Percentiles rank a stretch among this genome's conserved stretches.
phyloP scores from a whole-genome alignment of 495 filamentous ascomycete genomes.

The Paragyromitra xinjiangensis region DNA sequence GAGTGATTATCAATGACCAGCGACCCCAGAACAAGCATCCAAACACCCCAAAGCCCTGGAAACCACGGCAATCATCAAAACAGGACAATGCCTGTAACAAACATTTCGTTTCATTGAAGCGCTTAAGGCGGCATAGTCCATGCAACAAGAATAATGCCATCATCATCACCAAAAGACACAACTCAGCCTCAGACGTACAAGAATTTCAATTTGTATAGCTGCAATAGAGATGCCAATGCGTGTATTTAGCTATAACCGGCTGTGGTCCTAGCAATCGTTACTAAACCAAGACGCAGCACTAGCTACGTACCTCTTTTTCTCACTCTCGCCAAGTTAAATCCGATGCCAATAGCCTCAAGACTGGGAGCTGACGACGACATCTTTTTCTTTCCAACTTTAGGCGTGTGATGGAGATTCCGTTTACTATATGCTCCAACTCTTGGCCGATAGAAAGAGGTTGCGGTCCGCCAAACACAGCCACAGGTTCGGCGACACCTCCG shows the following conservation, averaged over 20 bases:
- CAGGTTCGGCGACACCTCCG: not conserved
- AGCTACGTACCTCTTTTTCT: not conserved
- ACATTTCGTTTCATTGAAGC: not conserved
- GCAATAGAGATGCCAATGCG: no score
- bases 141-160: no score
- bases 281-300: not conserved
- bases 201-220: no score
- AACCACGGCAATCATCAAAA: not conserved
- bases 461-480: not conserved
- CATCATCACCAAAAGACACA: no score
- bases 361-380: slow-evolving; percentile 1
- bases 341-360: not conserved
- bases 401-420: not conserved
- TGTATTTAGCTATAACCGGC: not conserved
- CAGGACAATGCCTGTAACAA: not conserved
- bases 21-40: not conserved
- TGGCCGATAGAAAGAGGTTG: not conserved
- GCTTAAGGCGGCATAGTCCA: not conserved
- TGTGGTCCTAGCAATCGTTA: not conserved
- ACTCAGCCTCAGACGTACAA: not conserved
- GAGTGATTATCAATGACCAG: not conserved
- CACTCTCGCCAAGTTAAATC: not conserved
- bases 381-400: not conserved
- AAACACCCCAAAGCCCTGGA: not conserved
- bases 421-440: not conserved